Percentiles rank a stretch among this genome's conserved stretches.
These are phyloP conservation scores for Fonsecaea erecta DNA, from an alignment of 2,329 filamentous ascomycete species.

Conservation along the genomic window DNA sequence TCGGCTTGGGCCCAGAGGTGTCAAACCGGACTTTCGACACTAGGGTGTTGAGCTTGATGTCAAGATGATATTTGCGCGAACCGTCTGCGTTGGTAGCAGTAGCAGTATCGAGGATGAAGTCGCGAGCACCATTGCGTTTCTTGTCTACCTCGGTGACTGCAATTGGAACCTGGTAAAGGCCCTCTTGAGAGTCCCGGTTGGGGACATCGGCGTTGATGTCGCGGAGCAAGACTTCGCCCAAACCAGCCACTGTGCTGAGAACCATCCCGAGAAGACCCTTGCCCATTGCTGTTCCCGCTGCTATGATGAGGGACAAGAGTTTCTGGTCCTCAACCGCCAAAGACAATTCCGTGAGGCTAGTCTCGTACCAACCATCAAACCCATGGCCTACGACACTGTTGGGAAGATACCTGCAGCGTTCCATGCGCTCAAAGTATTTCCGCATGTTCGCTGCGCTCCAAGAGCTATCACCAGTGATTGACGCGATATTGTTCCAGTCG, in stretches of 20 bases:
- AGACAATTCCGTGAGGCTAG: conserved; percentile 56
- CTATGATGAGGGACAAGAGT: conserved; percentile 58
- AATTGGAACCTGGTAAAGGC: conserved; percentile 64
- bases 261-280: conserved; percentile 47
- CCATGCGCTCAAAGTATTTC: conserved; percentile 59
- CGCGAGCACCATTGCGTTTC: conserved; percentile 60
- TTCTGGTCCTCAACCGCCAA: conserved; percentile 59
- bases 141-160: conserved; percentile 53
- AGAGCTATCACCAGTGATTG: conserved; percentile 63
- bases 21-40: conserved; percentile 56
- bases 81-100: conserved; percentile 57
- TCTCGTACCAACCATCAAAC: conserved; percentile 62
- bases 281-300: conserved; percentile 59
- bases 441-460: conserved; percentile 65
- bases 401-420: conserved; percentile 59
- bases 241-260: conserved; percentile 49
- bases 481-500: conserved; percentile 64
- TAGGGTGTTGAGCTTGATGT: conserved; percentile 56
- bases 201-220: conserved; percentile 58
- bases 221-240: conserved; percentile 53
- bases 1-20: conserved; percentile 44
- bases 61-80: conserved; percentile 60
- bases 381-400: conserved; percentile 56
- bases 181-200: conserved; percentile 53
- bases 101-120: conserved; percentile 59